phyloP scores from a whole-genome alignment of 768 basidiomycete species.

The Auriscalpium microsporum region DNA sequence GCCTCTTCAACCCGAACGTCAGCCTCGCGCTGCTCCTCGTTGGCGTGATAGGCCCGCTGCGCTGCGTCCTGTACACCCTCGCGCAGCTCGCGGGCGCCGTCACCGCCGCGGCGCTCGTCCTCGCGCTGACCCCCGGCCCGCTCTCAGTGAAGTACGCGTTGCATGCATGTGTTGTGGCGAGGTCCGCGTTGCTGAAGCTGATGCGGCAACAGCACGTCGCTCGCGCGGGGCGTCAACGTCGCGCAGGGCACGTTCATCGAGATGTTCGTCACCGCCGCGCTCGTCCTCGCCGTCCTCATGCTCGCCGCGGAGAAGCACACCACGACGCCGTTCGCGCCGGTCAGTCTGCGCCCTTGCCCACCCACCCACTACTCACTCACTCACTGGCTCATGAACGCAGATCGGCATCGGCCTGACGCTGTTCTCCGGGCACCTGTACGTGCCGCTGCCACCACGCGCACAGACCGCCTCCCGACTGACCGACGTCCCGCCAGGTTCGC shows the following conservation, averaged over 20 bases:
- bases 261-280: constrained; percentile 55
- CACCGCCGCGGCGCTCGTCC: constrained; percentile 46
- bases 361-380: no score
- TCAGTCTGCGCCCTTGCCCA: no score
- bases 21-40: constrained; percentile 50
- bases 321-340: constrained; percentile 61
- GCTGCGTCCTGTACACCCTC: constrained; percentile 50
- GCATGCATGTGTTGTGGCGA: no score
- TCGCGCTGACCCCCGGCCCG: constrained; percentile 44
- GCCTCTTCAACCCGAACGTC: constrained; percentile 59
- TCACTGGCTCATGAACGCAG: constrained; percentile 21
- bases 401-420: constrained; percentile 59
- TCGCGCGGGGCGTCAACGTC: constrained; percentile 37
- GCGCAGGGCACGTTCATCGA: constrained; percentile 64
- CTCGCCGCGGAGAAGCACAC: constrained; percentile 63
- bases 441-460: background rate
- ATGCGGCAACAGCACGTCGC: constrained; percentile 33
- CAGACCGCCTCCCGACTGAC: background rate
- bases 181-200: background rate
- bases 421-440: constrained; percentile 54
- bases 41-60: constrained; percentile 44
- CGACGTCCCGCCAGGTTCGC: constrained; percentile 35
- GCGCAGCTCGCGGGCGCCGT: constrained; percentile 58
- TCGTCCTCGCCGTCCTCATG: constrained; percentile 63
- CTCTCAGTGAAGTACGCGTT: constrained; percentile 45